phyloP scores from a whole-genome alignment of 257 asterid genomes.

The Solanum medicagineum region DNA sequence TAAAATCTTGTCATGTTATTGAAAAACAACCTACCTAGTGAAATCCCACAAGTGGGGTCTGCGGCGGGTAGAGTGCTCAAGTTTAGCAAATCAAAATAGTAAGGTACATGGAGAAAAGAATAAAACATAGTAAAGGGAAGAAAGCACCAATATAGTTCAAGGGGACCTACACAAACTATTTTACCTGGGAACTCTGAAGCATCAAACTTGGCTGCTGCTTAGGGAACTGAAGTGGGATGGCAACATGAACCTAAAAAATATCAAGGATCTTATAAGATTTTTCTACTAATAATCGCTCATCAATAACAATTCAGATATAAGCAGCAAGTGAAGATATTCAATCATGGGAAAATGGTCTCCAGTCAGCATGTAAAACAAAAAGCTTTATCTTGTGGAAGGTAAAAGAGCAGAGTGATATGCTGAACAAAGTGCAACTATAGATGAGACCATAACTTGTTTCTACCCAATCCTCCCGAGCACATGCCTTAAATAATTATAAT shows the following conservation, averaged over 20 bases:
- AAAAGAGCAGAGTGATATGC: neutral
- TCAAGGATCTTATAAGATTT: neutral
- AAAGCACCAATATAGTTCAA: neutral
- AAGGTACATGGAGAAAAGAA: neutral
- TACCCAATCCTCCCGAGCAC: neutral
- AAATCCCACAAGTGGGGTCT: neutral
- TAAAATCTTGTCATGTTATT: neutral
- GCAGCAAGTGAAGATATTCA: neutral
- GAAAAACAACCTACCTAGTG: neutral
- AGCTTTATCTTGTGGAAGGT: neutral
- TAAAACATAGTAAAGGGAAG: neutral
- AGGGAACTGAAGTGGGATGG: constrained; percentile 82
- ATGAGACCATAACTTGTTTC: neutral
- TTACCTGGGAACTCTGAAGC: constrained; percentile 85
- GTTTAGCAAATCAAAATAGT: neutral
- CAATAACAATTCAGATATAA: neutral
- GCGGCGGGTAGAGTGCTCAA: neutral
- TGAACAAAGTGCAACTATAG: neutral
- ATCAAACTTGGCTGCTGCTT: constrained; percentile 62
- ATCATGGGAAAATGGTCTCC: neutral
- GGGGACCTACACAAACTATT: neutral
- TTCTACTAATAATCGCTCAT: neutral
- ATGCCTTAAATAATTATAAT: neutral
- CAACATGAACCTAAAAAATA: constrained; percentile 56
- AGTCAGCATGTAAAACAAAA: neutral